These are phyloP conservation scores for Gelatoporia subvermispora DNA, from an alignment of 768 basidiomycete genomes.

Conservation along the genomic window DNA sequence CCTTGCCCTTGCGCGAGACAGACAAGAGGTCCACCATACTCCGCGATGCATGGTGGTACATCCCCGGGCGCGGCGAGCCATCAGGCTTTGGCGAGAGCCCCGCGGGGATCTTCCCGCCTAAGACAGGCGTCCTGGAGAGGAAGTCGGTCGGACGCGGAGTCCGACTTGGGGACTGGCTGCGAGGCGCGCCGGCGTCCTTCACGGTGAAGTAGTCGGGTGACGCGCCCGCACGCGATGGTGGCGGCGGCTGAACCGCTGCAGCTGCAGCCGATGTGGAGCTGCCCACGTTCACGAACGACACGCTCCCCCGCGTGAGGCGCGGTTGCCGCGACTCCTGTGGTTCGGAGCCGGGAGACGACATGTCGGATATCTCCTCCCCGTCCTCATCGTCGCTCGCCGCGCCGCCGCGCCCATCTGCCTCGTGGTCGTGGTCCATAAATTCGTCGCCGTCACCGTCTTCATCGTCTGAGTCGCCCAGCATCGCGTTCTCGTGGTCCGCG, in stretches of 20 bases:
- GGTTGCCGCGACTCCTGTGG: slow-evolving; percentile 6
- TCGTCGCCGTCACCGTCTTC: slow-evolving; percentile 24
- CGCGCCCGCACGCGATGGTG: slow-evolving; percentile 9
- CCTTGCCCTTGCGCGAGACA: slow-evolving; percentile 14
- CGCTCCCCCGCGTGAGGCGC: slow-evolving; percentile 3
- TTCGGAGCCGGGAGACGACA: slow-evolving; percentile 3
- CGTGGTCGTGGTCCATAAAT: slow-evolving; percentile 14
- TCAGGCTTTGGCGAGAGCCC: background rate
- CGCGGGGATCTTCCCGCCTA: background rate
- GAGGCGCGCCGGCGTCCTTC: slow-evolving; percentile 8
- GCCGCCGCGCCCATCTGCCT: slow-evolving; percentile 29
- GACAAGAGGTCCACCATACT: slow-evolving; percentile 57
- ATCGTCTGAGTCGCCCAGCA: slow-evolving; percentile 28
- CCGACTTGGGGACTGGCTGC: slow-evolving; percentile 10
- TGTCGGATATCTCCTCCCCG: slow-evolving; percentile 27
- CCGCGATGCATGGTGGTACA: slow-evolving; percentile 56
- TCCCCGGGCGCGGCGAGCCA: slow-evolving; percentile 31
- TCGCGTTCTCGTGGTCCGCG: slow-evolving; percentile 23
- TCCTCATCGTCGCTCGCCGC: slow-evolving; percentile 32
- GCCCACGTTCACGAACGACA: too few species aligned
- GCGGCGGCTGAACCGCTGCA: slow-evolving; percentile 8
- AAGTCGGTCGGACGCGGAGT: slow-evolving; percentile 23
- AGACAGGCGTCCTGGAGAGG: background rate
- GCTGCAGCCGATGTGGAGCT: slow-evolving; percentile 15
- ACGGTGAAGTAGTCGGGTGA: slow-evolving; percentile 27